A percentile compares a stretch with the other conserved stretches of the same genome.
phyloP scores from a whole-genome alignment of 2,329 filamentous ascomycete genomes.

The Colletotrichum caudatum region DNA sequence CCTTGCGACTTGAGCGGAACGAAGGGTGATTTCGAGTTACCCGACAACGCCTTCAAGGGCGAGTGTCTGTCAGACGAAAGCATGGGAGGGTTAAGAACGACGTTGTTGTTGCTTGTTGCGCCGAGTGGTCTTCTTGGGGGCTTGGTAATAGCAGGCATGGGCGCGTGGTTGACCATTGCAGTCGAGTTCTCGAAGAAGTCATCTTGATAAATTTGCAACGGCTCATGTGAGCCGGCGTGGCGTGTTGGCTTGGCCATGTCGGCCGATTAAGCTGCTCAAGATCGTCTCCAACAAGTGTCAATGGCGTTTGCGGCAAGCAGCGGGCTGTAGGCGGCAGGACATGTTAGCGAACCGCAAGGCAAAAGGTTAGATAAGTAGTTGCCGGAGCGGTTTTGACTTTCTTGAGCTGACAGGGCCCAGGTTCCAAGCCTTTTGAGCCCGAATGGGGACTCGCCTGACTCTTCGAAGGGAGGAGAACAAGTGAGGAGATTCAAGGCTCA shows the following conservation, averaged over 20 bases:
- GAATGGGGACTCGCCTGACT: conserved; percentile 37
- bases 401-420: conserved; percentile 19
- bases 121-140: conserved; percentile 62
- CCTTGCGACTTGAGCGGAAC: conserved; percentile 67
- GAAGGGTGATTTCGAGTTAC: conserved; percentile 68
- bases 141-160: conserved; percentile 65
- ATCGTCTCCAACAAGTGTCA: conserved; percentile 22
- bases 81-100: conserved; percentile 74
- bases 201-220: conserved; percentile 66
- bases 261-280: conserved; percentile 50
- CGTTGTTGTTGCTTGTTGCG: conserved; percentile 72
- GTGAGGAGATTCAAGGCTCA: conserved; percentile 43
- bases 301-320: conserved; percentile 28
- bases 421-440: conserved; percentile 32
- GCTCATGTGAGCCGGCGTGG: conserved; percentile 59
- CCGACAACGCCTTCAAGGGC: conserved; percentile 73
- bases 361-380: conserved; percentile 39
- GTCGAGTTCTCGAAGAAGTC: conserved; percentile 59
- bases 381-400: conserved; percentile 29
- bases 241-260: conserved; percentile 66
- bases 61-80: conserved; percentile 69
- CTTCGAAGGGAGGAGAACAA: conserved; percentile 38
- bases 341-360: conserved; percentile 39
- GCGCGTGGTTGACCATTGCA: conserved; percentile 67
- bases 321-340: conserved; percentile 33